A percentile compares a stretch with the other conserved stretches of the same genome.
These are phyloP conservation scores for Brassica juncea DNA, from an alignment of 345 rosid genomes.

Conservation along the genomic window DNA sequence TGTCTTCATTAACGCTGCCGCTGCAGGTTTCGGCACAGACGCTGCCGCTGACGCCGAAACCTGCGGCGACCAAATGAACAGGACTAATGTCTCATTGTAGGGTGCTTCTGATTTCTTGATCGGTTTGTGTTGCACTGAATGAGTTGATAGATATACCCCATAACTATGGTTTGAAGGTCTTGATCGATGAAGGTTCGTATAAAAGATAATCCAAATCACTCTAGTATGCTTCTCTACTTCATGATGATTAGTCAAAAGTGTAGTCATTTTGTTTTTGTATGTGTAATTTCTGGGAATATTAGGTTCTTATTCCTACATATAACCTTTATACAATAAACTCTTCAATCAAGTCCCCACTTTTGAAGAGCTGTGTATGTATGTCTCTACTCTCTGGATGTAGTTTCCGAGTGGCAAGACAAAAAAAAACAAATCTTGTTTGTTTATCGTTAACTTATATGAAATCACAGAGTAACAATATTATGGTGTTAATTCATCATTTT, in stretches of 20 bases:
- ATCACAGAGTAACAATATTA: too few species aligned
- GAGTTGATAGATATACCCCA: slow-evolving; percentile 65
- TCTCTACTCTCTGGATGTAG: too few species aligned
- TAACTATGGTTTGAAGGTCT: slow-evolving; percentile 58
- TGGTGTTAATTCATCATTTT: too few species aligned
- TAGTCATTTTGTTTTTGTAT: neutral
- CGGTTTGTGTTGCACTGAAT: slow-evolving; percentile 32
- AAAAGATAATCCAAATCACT: neutral
- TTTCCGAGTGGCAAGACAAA: too few species aligned
- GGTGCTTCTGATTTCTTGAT: neutral
- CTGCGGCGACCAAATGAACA: too few species aligned
- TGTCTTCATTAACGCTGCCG: too few species aligned
- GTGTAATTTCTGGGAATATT: neutral
- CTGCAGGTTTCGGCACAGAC: too few species aligned
- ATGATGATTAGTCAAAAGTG: neutral
- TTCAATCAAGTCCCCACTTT: too few species aligned
- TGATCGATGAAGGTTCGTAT: slow-evolving; percentile 85
- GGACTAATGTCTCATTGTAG: slow-evolving; percentile 1
- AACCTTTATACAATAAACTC: neutral
- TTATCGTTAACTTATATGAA: too few species aligned
- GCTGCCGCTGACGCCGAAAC: too few species aligned
- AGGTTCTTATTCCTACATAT: neutral
- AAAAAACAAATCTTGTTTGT: too few species aligned
- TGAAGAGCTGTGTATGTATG: too few species aligned
- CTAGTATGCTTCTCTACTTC: neutral